These are phyloP conservation scores for Podaxis sp. DNA, from an alignment of 768 basidiomycete species.

Conservation along the genomic window DNA sequence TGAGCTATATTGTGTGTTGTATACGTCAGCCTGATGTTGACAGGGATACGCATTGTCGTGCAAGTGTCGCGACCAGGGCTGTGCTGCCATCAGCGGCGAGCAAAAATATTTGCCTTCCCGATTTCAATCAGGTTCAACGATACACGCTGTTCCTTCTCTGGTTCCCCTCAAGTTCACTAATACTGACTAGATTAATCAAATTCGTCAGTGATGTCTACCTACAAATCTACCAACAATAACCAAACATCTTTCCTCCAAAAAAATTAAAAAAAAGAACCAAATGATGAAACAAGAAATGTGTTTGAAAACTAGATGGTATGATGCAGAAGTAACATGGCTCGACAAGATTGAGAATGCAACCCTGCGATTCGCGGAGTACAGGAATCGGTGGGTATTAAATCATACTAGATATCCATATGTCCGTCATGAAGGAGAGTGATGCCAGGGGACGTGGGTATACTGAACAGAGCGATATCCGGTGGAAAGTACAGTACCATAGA, in stretches of 20 bases:
- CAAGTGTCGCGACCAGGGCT: background rate
- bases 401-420: constrained; percentile 26
- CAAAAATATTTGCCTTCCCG: background rate
- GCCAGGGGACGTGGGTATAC: constrained; percentile 29
- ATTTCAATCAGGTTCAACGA: background rate
- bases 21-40: background rate
- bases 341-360: constrained; percentile 10
- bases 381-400: constrained; percentile 29
- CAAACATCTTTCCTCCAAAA: constrained; percentile 2
- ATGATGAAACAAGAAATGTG: constrained; percentile 14
- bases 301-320: constrained; percentile 10
- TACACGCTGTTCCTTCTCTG: background rate
- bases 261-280: constrained; percentile 4
- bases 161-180: background rate
- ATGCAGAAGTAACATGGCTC: constrained; percentile 14
- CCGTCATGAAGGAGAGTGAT: constrained; percentile 24
- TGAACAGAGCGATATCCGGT: constrained; percentile 29
- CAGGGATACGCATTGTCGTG: background rate
- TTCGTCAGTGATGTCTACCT: constrained; percentile 8
- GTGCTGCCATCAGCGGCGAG: background rate
- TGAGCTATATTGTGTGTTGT: background rate
- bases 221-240: constrained; percentile 9
- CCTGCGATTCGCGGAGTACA: constrained; percentile 13
- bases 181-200: background rate
- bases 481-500: constrained; percentile 16